Conservation (phyloP, 306 rosid species). For the Benincasa hispida region DNA sequence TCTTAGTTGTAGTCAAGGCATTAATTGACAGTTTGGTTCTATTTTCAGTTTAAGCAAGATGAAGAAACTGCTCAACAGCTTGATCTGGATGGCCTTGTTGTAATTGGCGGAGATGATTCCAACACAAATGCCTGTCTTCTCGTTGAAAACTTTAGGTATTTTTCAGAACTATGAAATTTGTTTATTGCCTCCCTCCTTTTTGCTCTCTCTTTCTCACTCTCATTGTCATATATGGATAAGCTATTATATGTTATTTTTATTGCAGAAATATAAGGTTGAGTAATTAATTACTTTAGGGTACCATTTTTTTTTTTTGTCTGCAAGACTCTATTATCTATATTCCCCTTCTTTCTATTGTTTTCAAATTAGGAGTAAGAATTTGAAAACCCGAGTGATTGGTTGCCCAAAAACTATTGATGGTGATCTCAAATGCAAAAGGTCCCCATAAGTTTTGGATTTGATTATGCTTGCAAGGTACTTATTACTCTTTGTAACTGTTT, state of each 20-base stretch:
- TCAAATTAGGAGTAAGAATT: conserved; percentile 44
- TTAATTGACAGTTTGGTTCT: no score
- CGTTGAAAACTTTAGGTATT: conserved; percentile 87
- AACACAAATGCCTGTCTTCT: no score
- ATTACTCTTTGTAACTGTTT: not conserved
- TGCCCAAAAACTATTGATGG: conserved; percentile 99
- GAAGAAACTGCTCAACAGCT: no score
- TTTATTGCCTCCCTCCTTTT: no score
- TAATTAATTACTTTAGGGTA: no score
- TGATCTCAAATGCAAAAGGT: conserved; percentile 90
- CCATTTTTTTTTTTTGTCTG: no score
- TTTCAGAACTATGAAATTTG: not conserved
- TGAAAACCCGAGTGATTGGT: conserved; percentile 75
- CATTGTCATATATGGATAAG: not conserved
- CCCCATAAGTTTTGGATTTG: conserved; percentile 89
- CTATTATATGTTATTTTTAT: not conserved
- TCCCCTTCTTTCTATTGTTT: conserved; percentile 1
- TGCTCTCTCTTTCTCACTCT: not conserved
- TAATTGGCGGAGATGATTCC: no score
- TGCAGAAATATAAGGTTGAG: no score
- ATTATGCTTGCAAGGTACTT: conserved; percentile 92
- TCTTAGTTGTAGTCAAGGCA: no score
- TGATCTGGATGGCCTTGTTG: no score
- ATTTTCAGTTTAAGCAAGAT: no score
- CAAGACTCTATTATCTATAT: not conserved